These are phyloP conservation scores for Sporothrix variecibatus DNA, from an alignment of 2,329 filamentous ascomycete genomes.

Conservation along the genomic window DNA sequence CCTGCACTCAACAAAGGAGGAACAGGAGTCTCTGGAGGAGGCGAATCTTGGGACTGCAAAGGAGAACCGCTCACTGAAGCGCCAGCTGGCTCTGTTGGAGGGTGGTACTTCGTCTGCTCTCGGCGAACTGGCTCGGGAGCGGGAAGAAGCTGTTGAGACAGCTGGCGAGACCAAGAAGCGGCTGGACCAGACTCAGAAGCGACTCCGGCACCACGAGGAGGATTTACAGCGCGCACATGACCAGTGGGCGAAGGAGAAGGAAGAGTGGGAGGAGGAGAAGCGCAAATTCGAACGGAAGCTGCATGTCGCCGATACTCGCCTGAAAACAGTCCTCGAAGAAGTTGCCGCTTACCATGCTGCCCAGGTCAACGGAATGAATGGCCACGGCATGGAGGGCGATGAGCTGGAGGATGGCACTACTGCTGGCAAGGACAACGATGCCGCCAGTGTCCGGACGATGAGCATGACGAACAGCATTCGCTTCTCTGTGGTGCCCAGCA, in stretches of 20 bases:
- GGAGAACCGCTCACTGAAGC: conserved; percentile 78
- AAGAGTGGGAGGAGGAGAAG: conserved; percentile 80
- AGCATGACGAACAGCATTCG: conserved; percentile 73
- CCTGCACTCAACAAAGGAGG: conserved; percentile 69
- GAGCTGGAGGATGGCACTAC: conserved; percentile 56
- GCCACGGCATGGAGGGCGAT: conserved; percentile 47
- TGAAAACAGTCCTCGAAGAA: conserved; percentile 84
- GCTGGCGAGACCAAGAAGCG: conserved; percentile 72
- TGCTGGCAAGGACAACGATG: conserved; percentile 66
- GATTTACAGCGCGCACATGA: conserved; percentile 76
- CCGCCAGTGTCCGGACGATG: conserved; percentile 71
- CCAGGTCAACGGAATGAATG: conserved; percentile 43
- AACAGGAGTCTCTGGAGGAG: conserved; percentile 70
- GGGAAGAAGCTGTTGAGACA: conserved; percentile 77
- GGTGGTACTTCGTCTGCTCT: conserved; percentile 85
- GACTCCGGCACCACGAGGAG: conserved; percentile 76
- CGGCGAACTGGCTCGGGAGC: conserved; percentile 78
- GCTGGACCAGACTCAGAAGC: conserved; percentile 77
- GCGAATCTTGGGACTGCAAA: conserved; percentile 66
- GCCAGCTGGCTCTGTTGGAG: conserved; percentile 83
- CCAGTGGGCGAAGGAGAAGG: conserved; percentile 81
- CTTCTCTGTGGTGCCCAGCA: conserved; percentile 58
- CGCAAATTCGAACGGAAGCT: conserved; percentile 80
- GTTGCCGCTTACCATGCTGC: conserved; percentile 69
- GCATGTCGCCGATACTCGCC: conserved; percentile 83